phyloP scores from a whole-genome alignment of 768 basidiomycete species.

The Suillus lakei region DNA sequence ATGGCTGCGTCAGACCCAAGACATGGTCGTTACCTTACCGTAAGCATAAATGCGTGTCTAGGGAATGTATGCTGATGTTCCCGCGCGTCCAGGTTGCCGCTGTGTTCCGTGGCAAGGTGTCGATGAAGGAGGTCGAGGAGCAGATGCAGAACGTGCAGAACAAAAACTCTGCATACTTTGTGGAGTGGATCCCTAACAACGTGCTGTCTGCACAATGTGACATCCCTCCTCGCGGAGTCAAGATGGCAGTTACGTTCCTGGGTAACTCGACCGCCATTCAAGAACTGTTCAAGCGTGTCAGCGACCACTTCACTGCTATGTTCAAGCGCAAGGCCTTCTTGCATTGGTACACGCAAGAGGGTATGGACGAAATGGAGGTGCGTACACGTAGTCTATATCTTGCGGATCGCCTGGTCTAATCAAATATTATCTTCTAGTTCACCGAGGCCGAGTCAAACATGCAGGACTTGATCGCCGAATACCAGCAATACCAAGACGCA shows the following conservation, averaged over 20 bases:
- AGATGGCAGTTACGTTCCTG: conserved; percentile 98
- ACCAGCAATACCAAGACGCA: conserved; percentile 95
- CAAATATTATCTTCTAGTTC: conserved; percentile 53
- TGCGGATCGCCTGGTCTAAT: not conserved
- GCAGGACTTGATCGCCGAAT: conserved; percentile 98
- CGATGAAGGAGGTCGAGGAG: conserved; percentile 99
- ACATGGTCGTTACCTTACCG: conserved; percentile 97
- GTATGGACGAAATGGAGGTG: conserved; percentile 98
- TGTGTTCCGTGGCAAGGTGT: conserved; percentile 98
- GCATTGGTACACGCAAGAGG: conserved; percentile 99
- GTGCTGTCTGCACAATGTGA: conserved; percentile 98
- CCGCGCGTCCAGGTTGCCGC: conserved; percentile 69
- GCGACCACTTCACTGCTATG: conserved; percentile 99
- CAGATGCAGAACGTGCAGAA: conserved; percentile 97
- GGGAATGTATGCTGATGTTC: not conserved
- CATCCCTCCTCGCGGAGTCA: conserved; percentile 92
- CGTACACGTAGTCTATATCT: conserved; percentile 18
- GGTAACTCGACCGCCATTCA: conserved; percentile 98
- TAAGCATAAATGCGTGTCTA: conserved; percentile 34
- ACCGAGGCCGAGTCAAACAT: conserved; percentile 99
- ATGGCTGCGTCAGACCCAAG: conserved; percentile 98
- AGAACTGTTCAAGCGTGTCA: conserved; percentile 98
- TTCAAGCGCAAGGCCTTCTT: conserved; percentile 98
- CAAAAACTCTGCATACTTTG: conserved; percentile 98
- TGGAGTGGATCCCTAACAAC: conserved; percentile 99